phyloP scores from a whole-genome alignment of 2,329 filamentous ascomycete genomes.

The Furcasterigmium furcatum region DNA sequence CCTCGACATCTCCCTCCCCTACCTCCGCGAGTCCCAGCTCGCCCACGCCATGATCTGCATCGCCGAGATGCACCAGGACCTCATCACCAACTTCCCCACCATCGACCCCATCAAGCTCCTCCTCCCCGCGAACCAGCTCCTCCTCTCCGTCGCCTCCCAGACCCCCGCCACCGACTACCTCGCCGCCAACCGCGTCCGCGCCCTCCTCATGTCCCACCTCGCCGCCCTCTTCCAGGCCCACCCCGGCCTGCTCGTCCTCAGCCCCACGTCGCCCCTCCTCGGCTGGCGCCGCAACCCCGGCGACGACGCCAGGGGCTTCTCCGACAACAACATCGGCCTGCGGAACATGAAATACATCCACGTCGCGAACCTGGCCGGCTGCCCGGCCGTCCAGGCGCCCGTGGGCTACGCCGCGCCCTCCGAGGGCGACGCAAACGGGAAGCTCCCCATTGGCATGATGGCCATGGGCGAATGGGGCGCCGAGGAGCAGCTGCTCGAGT shows the following conservation, averaged over 20 bases:
- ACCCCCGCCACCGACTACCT: constrained; percentile 69
- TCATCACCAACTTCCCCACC: constrained; percentile 35
- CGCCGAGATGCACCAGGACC: constrained; percentile 56
- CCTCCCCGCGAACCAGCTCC: constrained; percentile 65
- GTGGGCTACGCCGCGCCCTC: constrained; percentile 65
- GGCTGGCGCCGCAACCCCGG: constrained; percentile 65
- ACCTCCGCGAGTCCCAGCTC: constrained; percentile 67
- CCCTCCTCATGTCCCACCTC: constrained; percentile 76
- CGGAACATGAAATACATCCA: constrained; percentile 82
- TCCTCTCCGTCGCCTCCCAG: constrained; percentile 62
- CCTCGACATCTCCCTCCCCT: constrained; percentile 63
- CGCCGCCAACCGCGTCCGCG: constrained; percentile 69
- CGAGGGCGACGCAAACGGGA: constrained; percentile 47
- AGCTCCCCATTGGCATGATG: constrained; percentile 58
- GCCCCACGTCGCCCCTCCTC: constrained; percentile 71
- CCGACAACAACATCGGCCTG: constrained; percentile 70
- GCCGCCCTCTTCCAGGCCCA: constrained; percentile 66
- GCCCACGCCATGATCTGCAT: constrained; percentile 79
- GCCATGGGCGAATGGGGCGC: constrained; percentile 65
- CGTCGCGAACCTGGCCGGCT: constrained; percentile 78
- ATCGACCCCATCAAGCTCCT: constrained; percentile 52
- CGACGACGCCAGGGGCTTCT: constrained; percentile 68
- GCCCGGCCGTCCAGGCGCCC: constrained; percentile 71
- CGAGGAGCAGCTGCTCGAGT: constrained; percentile 60
- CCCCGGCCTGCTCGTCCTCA: constrained; percentile 74